phyloP scores from a whole-genome alignment of 371 early-diverging fungal genomes.

The Nosema granulosis region DNA sequence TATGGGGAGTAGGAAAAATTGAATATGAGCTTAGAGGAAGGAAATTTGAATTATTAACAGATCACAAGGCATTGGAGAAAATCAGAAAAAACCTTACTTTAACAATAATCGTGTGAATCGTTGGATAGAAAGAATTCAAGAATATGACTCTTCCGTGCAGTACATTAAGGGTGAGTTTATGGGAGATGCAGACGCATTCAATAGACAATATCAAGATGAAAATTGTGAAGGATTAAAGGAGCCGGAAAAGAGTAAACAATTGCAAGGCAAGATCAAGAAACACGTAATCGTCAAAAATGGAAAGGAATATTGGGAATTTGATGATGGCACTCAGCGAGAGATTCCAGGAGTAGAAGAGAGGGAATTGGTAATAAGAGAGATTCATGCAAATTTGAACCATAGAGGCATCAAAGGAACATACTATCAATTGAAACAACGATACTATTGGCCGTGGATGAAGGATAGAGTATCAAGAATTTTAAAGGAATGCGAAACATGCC shows the following conservation, averaged over 20 bases:
- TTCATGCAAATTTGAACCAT: slow-evolving; percentile 28
- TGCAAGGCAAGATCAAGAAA: background rate
- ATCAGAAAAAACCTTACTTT: slow-evolving; percentile 44
- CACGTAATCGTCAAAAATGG: background rate
- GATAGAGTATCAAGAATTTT: background rate
- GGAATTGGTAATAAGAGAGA: slow-evolving; percentile 2
- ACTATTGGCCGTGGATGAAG: slow-evolving; percentile 40
- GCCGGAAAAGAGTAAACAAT: background rate
- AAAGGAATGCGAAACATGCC: slow-evolving; percentile 25
- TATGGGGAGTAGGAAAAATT: slow-evolving; percentile 45
- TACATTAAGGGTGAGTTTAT: slow-evolving; percentile 36
- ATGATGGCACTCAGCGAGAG: background rate
- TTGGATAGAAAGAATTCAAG: slow-evolving; percentile 38
- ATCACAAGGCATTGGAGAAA: slow-evolving; percentile 53
- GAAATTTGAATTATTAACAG: slow-evolving; percentile 50
- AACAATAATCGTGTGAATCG: slow-evolving; percentile 36
- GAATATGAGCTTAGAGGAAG: slow-evolving; percentile 46
- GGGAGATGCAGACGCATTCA: slow-evolving; percentile 42
- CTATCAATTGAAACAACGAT: slow-evolving; percentile 12
- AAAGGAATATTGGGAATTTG: slow-evolving; percentile 19
- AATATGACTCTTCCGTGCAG: slow-evolving; percentile 34
- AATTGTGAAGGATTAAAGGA: background rate
- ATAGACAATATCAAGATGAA: slow-evolving; percentile 19
- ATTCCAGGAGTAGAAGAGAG: slow-evolving; percentile 17
- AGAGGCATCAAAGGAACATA: slow-evolving; percentile 14